Evolutionary conservation across 2,329 filamentous ascomycete species (phyloP).

Genomic region (Eutypa lata): DNA sequence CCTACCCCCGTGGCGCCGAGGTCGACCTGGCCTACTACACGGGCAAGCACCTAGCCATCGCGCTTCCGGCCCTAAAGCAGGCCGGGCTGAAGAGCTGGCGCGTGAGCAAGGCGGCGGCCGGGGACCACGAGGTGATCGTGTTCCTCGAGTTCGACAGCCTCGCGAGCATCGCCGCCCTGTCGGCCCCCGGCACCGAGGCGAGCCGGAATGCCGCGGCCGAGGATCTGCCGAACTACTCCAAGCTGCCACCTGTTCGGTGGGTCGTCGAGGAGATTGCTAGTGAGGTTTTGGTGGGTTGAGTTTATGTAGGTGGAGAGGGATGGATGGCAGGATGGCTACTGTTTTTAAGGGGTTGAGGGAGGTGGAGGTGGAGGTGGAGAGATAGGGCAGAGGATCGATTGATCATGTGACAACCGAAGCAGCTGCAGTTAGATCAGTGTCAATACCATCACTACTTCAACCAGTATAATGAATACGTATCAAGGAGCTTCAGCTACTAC

Average conservation of each 20-base stretch:
- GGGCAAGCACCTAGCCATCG: background rate
- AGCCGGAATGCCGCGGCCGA: background rate
- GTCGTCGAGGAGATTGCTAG: background rate
- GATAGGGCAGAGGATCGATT: too few relatives aligned
- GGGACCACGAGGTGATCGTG: background rate
- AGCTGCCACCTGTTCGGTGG: background rate
- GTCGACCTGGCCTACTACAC: background rate
- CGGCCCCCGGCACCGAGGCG: background rate
- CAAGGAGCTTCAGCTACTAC: background rate
- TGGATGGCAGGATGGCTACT: too few relatives aligned
- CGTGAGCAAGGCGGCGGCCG: background rate
- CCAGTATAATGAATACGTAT: background rate
- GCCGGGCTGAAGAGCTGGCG: background rate
- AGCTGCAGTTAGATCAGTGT: too few relatives aligned
- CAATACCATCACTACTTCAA: too few relatives aligned
- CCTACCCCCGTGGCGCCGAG: background rate
- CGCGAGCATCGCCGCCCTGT: background rate
- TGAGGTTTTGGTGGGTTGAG: background rate
- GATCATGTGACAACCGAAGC: too few relatives aligned
- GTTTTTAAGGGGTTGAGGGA: too few relatives aligned
- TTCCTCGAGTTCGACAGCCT: background rate
- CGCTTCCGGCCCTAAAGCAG: background rate
- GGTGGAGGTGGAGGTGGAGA: too few relatives aligned
- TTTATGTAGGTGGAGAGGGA: too few relatives aligned
- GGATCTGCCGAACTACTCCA: background rate